Percentiles rank a stretch among this genome's conserved stretches.
Evolutionary conservation across 345 rosid genomes (phyloP).

Genomic region (Psidium guajava): DNA sequence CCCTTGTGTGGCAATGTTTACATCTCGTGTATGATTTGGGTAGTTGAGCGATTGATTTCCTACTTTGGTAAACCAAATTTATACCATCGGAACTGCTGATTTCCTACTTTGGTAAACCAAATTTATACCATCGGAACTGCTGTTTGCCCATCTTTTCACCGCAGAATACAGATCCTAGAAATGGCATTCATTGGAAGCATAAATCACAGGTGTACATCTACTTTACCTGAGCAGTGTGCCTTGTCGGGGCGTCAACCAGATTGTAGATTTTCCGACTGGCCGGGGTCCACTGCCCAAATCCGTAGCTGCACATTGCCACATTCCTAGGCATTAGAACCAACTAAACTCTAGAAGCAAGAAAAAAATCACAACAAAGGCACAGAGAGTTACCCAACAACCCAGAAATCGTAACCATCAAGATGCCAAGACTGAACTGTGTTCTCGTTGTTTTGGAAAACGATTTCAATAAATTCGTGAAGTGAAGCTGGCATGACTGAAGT

Average conservation of each 20-base stretch:
- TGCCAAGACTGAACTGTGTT: slow-evolving; percentile 78
- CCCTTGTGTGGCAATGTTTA: background rate
- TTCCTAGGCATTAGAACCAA: background rate
- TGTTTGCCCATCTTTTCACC: background rate
- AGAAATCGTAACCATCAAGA: slow-evolving; percentile 90
- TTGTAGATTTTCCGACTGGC: slow-evolving; percentile 52
- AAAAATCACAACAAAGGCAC: background rate
- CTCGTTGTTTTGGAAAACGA: slow-evolving; percentile 73
- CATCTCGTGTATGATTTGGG: no score
- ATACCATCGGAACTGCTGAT: background rate
- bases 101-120: background rate
- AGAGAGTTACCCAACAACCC: slow-evolving; percentile 75
- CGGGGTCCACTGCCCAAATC: slow-evolving; percentile 62
- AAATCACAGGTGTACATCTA: background rate
- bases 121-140: background rate
- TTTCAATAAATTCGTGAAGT: slow-evolving; percentile 62
- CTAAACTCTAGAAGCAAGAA: background rate
- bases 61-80: background rate
- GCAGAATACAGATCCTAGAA: background rate
- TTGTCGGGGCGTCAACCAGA: slow-evolving; percentile 56
- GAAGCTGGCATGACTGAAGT: slow-evolving; percentile 49
- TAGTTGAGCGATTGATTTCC: background rate
- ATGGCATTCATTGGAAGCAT: background rate
- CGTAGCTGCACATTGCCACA: slow-evolving; percentile 33
- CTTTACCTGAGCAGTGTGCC: slow-evolving; percentile 82